Conservation (phyloP, 2,329 filamentous ascomycete genomes). For the Aureobasidium lini region DNA sequence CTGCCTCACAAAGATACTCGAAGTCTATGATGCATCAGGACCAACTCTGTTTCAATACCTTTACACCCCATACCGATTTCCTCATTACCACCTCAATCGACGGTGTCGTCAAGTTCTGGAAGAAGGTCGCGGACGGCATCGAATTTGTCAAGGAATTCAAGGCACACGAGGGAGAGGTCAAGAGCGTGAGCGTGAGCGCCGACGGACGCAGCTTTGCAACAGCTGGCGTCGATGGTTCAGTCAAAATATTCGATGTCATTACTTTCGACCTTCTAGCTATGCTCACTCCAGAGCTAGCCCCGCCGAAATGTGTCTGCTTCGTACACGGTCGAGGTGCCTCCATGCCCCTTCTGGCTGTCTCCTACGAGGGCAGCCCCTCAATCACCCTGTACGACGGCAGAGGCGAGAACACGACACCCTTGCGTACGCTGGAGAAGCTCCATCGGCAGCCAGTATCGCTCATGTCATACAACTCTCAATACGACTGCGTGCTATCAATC, state of each 20-base stretch:
- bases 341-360: slow-evolving; percentile 75
- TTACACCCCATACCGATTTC: slow-evolving; percentile 89
- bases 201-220: slow-evolving; percentile 94
- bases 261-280: slow-evolving; percentile 67
- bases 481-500: slow-evolving; percentile 82
- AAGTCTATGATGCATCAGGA: slow-evolving; percentile 99
- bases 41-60: slow-evolving; percentile 76
- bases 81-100: slow-evolving; percentile 89
- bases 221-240: slow-evolving; percentile 66
- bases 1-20: slow-evolving; percentile 73
- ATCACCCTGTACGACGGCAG: slow-evolving; percentile 85
- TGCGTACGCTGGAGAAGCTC: slow-evolving; percentile 72
- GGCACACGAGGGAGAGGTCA: slow-evolving; percentile 80
- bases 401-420: slow-evolving; percentile 66
- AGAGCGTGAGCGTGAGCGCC: slow-evolving; percentile 72
- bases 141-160: slow-evolving; percentile 99
- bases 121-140: slow-evolving; percentile 81
- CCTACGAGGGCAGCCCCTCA: slow-evolving; percentile 61
- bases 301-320: slow-evolving; percentile 83
- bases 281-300: slow-evolving; percentile 66
- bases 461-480: slow-evolving; percentile 83
- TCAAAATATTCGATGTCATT: slow-evolving; percentile 72
- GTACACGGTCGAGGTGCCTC: slow-evolving; percentile 84
- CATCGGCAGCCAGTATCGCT: slow-evolving; percentile 74
- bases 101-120: slow-evolving; percentile 99